These are phyloP conservation scores for Sphaerulina musiva DNA, from an alignment of 2,329 filamentous ascomycete genomes.

Conservation along the genomic window DNA sequence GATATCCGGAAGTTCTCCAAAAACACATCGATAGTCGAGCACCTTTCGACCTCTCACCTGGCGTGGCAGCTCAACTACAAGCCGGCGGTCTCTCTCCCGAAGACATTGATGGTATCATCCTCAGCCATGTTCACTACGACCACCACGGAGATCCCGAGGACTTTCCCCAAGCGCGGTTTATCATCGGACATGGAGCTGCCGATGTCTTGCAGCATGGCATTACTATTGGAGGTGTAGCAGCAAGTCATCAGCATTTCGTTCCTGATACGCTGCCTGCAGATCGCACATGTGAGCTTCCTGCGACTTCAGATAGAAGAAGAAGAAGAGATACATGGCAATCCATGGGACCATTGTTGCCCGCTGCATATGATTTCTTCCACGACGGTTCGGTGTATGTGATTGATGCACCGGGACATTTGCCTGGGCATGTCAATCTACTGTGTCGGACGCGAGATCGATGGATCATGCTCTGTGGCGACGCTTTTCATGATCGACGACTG, in stretches of 20 bases:
- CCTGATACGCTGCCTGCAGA: conserved; percentile 38
- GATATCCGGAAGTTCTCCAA: conserved; percentile 42
- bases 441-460: conserved; percentile 39
- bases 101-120: conserved; percentile 40
- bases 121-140: conserved; percentile 53
- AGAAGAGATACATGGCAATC: conserved; percentile 39
- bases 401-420: conserved; percentile 47
- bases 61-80: conserved; percentile 38
- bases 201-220: conserved; percentile 36
- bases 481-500: conserved; percentile 49
- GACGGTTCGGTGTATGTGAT: conserved; percentile 46
- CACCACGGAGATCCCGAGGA: conserved; percentile 52
- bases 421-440: conserved; percentile 48
- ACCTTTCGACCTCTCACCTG: conserved; percentile 42
- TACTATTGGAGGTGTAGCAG: conserved; percentile 25
- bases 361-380: conserved; percentile 43
- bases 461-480: conserved; percentile 49
- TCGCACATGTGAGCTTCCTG: conserved; percentile 42
- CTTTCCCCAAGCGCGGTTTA: conserved; percentile 45
- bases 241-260: conserved; percentile 40
- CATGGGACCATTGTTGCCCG: conserved; percentile 41
- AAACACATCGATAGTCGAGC: conserved; percentile 43
- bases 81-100: conserved; percentile 34
- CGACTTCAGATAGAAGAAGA: conserved; percentile 15
- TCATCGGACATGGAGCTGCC: conserved; percentile 46